These are phyloP conservation scores for Metarhizium humberi DNA, from an alignment of 2,329 filamentous ascomycete species.

Conservation along the genomic window DNA sequence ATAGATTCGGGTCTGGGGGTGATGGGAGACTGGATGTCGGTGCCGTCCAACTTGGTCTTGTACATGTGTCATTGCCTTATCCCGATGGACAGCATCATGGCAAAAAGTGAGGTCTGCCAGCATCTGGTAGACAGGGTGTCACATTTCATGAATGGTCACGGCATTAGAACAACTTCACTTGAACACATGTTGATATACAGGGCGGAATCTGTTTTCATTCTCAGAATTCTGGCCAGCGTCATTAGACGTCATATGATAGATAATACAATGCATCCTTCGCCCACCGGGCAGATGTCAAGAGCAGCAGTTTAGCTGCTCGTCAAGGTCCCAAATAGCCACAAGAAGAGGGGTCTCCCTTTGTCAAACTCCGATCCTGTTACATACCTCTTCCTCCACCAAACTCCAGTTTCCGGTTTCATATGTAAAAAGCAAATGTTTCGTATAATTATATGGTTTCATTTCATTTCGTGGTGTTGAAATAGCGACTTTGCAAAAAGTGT, in stretches of 20 bases:
- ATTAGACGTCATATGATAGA: conserved; percentile 12
- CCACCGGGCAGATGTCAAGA: conserved; percentile 8
- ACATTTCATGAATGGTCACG: not conserved
- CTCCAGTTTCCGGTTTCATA: not conserved
- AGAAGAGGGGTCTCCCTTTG: conserved; percentile 1
- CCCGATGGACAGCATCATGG: no score
- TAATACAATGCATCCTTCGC: conserved; percentile 22
- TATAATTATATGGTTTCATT: conserved; percentile 13
- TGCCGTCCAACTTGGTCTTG: no score
- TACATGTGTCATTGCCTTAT: no score
- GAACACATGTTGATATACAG: not conserved
- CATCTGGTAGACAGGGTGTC: no score
- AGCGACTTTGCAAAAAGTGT: not conserved
- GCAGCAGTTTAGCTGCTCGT: conserved; percentile 1
- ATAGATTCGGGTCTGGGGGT: no score
- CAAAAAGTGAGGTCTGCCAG: no score
- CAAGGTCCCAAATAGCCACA: conserved; percentile 17
- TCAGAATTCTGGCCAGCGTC: not conserved
- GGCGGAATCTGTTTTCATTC: not conserved
- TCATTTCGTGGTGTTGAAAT: conserved; percentile 2
- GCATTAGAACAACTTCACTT: not conserved
- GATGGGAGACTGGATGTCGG: no score
- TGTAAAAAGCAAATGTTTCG: conserved; percentile 3
- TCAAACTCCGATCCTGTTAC: conserved; percentile 7
- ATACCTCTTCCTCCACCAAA: conserved; percentile 1